Conservation (phyloP, 176 grass and related monocot species). For the Hordeum marinum region DNA sequence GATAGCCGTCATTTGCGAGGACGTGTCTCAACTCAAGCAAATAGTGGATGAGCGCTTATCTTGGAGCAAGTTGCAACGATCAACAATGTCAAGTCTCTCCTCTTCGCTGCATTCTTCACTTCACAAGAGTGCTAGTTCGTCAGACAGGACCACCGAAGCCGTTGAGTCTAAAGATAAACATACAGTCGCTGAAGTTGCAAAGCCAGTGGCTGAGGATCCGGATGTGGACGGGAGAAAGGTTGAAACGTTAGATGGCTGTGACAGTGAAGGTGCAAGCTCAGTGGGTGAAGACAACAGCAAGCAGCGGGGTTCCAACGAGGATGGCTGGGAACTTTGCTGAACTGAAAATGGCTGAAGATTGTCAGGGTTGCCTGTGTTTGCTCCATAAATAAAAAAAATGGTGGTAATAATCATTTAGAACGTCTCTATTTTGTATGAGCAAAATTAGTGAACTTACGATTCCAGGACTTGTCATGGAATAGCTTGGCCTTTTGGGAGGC, state of each 20-base stretch:
- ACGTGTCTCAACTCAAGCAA: slow-evolving; percentile 40
- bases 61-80: slow-evolving; percentile 39
- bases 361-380: not conserved
- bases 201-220: not conserved
- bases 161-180: slow-evolving; percentile 24
- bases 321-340: slow-evolving; percentile 48
- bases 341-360: slow-evolving; percentile 14
- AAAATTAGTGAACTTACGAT: not conserved
- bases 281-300: not conserved
- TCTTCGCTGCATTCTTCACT: slow-evolving; percentile 40
- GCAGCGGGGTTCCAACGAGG: slow-evolving; percentile 5
- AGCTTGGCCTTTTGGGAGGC: not conserved
- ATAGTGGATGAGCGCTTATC: slow-evolving; percentile 44
- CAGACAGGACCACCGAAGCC: not conserved
- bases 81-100: slow-evolving; percentile 36
- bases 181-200: slow-evolving; percentile 14
- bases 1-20: slow-evolving; percentile 48
- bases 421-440: not conserved
- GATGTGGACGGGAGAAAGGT: not conserved
- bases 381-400: not conserved
- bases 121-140: slow-evolving; percentile 32
- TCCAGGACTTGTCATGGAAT: not conserved
- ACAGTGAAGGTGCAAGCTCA: not conserved
- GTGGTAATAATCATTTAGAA: not conserved
- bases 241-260: not conserved